Percentiles rank a stretch among this genome's conserved stretches.
These are phyloP conservation scores for Rhodotorula sp. DNA, from an alignment of 1,284 basidiomycete species.

Conservation along the genomic window DNA sequence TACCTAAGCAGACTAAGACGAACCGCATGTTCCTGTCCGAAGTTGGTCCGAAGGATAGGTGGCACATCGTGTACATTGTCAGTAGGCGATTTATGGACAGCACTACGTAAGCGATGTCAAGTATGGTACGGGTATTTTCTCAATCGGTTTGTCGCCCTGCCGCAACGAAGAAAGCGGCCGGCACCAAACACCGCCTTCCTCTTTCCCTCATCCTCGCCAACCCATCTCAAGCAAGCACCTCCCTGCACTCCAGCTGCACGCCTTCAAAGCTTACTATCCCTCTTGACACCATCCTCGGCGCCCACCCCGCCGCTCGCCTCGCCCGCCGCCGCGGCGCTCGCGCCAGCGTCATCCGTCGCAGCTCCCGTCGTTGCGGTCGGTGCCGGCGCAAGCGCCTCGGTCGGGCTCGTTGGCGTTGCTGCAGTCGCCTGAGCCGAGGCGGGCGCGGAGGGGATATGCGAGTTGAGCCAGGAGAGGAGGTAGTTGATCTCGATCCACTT, in stretches of 20 bases:
- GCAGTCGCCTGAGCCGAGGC: background rate
- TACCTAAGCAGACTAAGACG: too few relatives aligned
- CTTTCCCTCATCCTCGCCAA: too few relatives aligned
- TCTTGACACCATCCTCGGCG: background rate
- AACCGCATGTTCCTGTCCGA: too few relatives aligned
- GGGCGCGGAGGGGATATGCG: background rate
- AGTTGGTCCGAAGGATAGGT: too few relatives aligned
- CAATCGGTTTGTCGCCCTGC: too few relatives aligned
- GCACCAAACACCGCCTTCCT: background rate
- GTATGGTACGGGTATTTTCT: too few relatives aligned
- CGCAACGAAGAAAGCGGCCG: too few relatives aligned
- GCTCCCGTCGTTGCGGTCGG: background rate
- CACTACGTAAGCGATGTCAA: too few relatives aligned
- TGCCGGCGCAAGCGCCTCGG: background rate
- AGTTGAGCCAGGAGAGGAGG: constrained; percentile 33
- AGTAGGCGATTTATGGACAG: too few relatives aligned
- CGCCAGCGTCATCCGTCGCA: background rate
- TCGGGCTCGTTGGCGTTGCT: background rate
- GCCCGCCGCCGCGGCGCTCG: background rate
- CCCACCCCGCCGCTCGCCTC: background rate
- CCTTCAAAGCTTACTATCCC: constrained; percentile 19
- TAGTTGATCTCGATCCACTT: constrained; percentile 28
- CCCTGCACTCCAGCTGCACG: background rate
- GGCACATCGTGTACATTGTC: too few relatives aligned
- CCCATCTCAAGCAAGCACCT: background rate